phyloP scores from a whole-genome alignment of 208 protist species.

The Acanthamoeba healyi region DNA sequence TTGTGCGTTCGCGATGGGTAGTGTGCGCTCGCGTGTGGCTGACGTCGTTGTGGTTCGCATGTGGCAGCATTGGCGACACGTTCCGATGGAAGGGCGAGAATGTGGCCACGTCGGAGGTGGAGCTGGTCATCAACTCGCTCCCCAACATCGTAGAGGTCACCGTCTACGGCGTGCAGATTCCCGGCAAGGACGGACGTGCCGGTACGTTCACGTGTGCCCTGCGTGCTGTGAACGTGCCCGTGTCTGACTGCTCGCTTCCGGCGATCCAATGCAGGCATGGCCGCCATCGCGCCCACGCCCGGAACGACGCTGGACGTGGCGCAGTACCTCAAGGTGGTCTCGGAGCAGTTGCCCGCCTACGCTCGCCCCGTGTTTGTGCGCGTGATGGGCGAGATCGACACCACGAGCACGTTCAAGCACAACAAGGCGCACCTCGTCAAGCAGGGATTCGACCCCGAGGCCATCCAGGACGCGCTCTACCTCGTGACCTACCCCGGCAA shows the following conservation, averaged over 20 bases:
- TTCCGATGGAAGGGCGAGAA: slow-evolving; percentile 88
- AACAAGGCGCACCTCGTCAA: slow-evolving; percentile 80
- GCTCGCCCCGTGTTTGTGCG: slow-evolving; percentile 81
- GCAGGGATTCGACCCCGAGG: slow-evolving; percentile 76
- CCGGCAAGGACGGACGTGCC: slow-evolving; percentile 73
- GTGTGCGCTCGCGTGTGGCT: background rate
- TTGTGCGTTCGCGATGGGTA: background rate
- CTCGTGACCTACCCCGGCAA: slow-evolving; percentile 39
- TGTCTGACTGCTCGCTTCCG: background rate
- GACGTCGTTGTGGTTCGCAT: background rate
- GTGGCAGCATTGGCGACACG: slow-evolving; percentile 82
- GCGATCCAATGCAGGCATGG: background rate
- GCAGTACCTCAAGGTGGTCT: slow-evolving; percentile 52
- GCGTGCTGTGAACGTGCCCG: no score
- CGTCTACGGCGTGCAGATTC: slow-evolving; percentile 80
- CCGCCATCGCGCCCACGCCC: slow-evolving; percentile 27
- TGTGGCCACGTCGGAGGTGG: slow-evolving; percentile 84
- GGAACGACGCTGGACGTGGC: slow-evolving; percentile 24
- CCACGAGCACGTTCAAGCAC: slow-evolving; percentile 86
- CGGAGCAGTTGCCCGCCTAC: slow-evolving; percentile 73
- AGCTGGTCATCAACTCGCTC: slow-evolving; percentile 43
- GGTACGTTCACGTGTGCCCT: no score
- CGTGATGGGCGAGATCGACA: slow-evolving; percentile 69
- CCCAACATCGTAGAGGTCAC: slow-evolving; percentile 43
- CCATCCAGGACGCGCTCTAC: slow-evolving; percentile 25